phyloP scores from a whole-genome alignment of 2,329 filamentous ascomycete species.

The Aspergillus ochraceus region DNA sequence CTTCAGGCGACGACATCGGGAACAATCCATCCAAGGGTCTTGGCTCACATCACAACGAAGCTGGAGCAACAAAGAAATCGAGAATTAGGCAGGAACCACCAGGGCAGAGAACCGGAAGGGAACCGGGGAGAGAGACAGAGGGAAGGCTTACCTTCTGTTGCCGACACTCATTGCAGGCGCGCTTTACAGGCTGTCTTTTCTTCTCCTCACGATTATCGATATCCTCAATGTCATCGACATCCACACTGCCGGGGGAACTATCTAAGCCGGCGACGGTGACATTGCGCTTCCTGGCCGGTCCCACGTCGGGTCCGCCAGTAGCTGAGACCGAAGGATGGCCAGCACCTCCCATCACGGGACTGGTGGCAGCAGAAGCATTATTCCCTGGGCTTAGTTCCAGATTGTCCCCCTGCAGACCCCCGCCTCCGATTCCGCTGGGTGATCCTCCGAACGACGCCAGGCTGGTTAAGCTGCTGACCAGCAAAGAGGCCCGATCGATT shows the following conservation, averaged over 20 bases:
- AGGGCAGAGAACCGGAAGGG: background rate
- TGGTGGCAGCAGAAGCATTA: conserved; percentile 39
- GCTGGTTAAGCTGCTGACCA: conserved; percentile 27
- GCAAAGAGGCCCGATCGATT: conserved; percentile 13
- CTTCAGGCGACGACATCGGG: conserved; percentile 62
- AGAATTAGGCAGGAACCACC: background rate
- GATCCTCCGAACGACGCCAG: conserved; percentile 37
- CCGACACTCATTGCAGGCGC: conserved; percentile 68
- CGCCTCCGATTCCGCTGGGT: conserved; percentile 37
- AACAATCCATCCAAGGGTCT: conserved; percentile 63
- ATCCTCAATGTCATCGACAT: conserved; percentile 48
- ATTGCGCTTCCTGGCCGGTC: conserved; percentile 44
- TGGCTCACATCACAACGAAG: conserved; percentile 67
- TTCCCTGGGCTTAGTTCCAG: conserved; percentile 27
- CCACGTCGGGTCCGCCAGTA: conserved; percentile 28
- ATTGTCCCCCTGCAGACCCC: conserved; percentile 27
- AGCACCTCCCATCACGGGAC: conserved; percentile 38
- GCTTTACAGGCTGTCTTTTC: conserved; percentile 53
- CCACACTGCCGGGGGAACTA: conserved; percentile 48
- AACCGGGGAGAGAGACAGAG: background rate
- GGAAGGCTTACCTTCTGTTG: conserved; percentile 62
- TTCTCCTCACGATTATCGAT: conserved; percentile 44
- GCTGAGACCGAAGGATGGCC: conserved; percentile 31
- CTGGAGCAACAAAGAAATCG: conserved; percentile 37
- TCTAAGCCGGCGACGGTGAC: conserved; percentile 45